Evolutionary conservation across 78 protist species (phyloP).

Genomic region (Guillardia theta): DNA sequence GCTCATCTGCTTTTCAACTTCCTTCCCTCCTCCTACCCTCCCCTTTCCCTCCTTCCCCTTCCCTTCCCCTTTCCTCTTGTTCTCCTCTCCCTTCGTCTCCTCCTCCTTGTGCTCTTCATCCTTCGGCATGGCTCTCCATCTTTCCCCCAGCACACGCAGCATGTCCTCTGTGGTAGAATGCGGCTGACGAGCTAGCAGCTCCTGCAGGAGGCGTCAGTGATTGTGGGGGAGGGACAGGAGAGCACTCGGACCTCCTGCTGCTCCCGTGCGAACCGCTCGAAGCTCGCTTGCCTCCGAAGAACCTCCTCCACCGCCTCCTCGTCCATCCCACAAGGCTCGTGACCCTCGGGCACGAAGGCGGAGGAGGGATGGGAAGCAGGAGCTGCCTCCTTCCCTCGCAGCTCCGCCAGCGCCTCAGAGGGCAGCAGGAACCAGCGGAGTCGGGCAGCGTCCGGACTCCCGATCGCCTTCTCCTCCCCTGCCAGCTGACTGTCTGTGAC

Average conservation of each 20-base stretch:
- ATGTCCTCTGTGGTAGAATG: not conserved
- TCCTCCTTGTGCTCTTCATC: not conserved
- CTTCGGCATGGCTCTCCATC: not conserved
- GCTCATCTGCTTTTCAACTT: not conserved
- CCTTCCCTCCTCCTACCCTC: not conserved
- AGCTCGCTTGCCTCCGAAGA: not conserved
- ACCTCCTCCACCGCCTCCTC: not conserved
- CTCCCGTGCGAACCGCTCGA: not conserved
- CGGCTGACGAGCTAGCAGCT: conserved; percentile 21
- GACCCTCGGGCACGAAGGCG: not conserved
- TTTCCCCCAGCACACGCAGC: not conserved
- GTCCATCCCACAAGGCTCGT: not conserved
- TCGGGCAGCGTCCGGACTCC: not conserved
- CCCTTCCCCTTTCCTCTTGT: not conserved
- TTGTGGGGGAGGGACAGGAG: too few species aligned
- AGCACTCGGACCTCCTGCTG: too few species aligned
- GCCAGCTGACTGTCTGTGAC: not conserved
- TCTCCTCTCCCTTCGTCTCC: not conserved
- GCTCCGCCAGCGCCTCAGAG: conserved; percentile 23
- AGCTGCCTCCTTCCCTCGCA: not conserved
- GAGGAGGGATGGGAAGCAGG: not conserved
- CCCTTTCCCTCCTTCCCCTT: not conserved
- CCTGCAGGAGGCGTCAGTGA: too few species aligned
- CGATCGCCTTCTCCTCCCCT: not conserved
- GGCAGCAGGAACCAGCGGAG: conserved; percentile 54